Evolutionary conservation across 2,329 filamentous ascomycete genomes (phyloP), one percentile per base, ranked within the genome.

Genomic region (Stachybotrys echinatus): DNA sequence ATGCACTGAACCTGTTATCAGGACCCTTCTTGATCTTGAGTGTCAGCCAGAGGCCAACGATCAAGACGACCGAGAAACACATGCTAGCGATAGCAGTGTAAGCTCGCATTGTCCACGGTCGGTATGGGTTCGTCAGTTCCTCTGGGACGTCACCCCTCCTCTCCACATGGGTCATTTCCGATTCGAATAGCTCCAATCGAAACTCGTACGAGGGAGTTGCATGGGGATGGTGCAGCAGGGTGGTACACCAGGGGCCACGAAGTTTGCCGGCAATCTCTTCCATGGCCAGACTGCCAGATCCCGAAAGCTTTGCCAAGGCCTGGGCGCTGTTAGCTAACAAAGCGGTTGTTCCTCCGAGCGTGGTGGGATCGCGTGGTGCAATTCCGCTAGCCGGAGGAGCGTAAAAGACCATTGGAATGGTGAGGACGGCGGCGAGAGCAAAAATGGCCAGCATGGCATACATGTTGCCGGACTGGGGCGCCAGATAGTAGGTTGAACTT

Each of bases 171-270:
- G 22, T 21, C 48, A 31, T 51, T 51, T 8, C 52, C 47, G 6
- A 58, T 48, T 14, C 55, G 38, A 5, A 54, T 47, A 14, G 53
- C 46, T 53, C 55, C 20, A 62, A 34, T 34, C 62, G 60, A 43
- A 62, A 62, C 48, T 53, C 55, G 47, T 59, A 54, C 19, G 56
- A 54, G 2, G 57, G 58, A 23, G 55, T 54, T 5, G 54, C 51
- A 14, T 55, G 54, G 6, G 55, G 56, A 7, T 60, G 58, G 4
- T 51, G 57, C 10, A 61, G 48, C 39, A 58, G 54, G 4, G 58
- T 60, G 7, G 60, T 60, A 42, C 63, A 64, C 58, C 60, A 64
- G n/a, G 60, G 57, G 3, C 59, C 61, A n/a, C 55, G 51, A 18
- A 64, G 48, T 22, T 52, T 57, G 14, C 54, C 50, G 12, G 54